Conservation (phyloP, 2,329 filamentous ascomycete genomes). For the Neofusicoccum kwambonambiense region DNA sequence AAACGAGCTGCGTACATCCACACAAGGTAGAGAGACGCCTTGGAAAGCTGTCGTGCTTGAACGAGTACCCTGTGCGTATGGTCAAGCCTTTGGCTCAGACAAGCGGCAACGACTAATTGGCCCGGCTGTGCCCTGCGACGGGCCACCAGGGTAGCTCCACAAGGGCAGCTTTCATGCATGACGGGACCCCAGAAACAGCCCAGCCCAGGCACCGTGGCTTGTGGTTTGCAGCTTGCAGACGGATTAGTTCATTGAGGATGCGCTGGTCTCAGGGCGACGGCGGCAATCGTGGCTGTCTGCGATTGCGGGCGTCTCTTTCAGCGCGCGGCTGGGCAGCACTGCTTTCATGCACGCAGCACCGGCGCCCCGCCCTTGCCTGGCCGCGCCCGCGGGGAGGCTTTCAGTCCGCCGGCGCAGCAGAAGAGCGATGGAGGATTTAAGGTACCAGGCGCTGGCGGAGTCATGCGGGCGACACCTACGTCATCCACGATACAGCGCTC, state of each 20-base stretch:
- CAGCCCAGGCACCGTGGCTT: constrained; percentile 15
- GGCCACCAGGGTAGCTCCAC: constrained; percentile 11
- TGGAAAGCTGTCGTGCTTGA: neutral
- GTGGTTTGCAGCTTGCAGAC: constrained; percentile 1
- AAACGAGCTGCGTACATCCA: no score
- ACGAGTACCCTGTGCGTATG: neutral
- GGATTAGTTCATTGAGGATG: constrained; percentile 3
- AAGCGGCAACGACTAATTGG: constrained; percentile 14
- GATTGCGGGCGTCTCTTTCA: constrained; percentile 10
- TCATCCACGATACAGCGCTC: constrained; percentile 4
- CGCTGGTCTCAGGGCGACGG: constrained; percentile 6
- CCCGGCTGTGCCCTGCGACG: neutral
- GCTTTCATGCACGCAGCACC: constrained; percentile 5
- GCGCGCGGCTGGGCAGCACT: constrained; percentile 2
- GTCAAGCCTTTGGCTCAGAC: neutral
- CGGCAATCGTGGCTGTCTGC: constrained; percentile 7
- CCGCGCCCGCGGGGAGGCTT: neutral
- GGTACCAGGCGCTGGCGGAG: constrained; percentile 10
- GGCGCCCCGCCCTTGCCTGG: neutral
- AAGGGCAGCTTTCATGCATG: constrained; percentile 10
- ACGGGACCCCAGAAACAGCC: constrained; percentile 15
- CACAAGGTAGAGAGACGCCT: neutral
- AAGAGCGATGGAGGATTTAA: constrained; percentile 9
- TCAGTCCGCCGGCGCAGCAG: neutral
- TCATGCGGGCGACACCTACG: constrained; percentile 14